Conservation (phyloP, 169 alveolate genomes). For the Plasmodium inui region DNA sequence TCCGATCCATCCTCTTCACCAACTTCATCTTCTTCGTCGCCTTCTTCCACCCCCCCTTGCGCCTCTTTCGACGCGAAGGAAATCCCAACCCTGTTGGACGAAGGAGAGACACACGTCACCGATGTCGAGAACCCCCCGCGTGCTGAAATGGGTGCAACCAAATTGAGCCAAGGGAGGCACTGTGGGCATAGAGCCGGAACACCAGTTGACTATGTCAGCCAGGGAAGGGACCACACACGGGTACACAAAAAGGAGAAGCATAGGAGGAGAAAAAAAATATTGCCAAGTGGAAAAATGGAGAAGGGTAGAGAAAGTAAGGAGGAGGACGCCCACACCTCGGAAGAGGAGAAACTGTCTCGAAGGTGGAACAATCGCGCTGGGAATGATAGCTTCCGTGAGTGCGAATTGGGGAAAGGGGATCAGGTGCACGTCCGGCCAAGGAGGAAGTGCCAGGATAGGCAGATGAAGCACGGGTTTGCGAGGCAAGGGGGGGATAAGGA, state of each 20-base stretch:
- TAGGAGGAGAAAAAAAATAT: neutral
- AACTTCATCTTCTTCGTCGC: neutral
- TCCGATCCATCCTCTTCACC: neutral
- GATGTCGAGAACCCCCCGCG: neutral
- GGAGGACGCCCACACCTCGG: neutral
- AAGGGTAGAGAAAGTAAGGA: neutral
- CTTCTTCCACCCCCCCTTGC: neutral
- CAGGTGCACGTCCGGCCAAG: neutral
- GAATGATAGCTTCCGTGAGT: neutral
- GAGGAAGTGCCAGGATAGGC: conserved; percentile 2
- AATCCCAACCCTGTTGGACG: neutral
- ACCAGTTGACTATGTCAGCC: neutral
- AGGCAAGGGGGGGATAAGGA: neutral
- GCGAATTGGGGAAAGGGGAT: neutral
- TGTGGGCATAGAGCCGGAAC: neutral
- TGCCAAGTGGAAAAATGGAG: neutral
- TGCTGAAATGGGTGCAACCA: neutral
- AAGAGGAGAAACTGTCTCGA: neutral
- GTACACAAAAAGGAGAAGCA: neutral
- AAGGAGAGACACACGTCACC: neutral
- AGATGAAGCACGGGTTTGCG: neutral
- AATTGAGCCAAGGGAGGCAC: neutral
- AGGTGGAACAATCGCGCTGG: neutral
- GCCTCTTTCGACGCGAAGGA: neutral
- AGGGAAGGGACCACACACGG: neutral